A percentile compares a stretch with the other conserved stretches of the same genome.
These are phyloP conservation scores for Pelargonium citronellum DNA, from an alignment of 441 rosid species.

Conservation along the genomic window DNA sequence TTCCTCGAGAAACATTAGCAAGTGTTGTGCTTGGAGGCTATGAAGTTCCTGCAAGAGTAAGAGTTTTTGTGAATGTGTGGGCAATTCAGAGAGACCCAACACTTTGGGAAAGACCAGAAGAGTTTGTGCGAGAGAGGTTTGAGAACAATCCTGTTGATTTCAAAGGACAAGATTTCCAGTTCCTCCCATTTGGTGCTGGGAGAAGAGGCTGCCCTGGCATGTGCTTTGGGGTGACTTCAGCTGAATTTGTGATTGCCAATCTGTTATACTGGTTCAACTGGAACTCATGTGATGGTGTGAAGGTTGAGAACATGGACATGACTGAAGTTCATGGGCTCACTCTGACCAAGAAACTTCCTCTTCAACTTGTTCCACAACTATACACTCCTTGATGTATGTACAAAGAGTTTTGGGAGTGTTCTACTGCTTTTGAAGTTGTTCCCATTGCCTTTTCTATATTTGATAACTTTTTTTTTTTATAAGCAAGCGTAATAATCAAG, in stretches of 20 bases:
- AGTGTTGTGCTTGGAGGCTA: conserved; percentile 16
- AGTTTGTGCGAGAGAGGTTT: conserved; percentile 36
- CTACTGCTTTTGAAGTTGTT: too few species aligned
- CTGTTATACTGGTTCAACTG: conserved; percentile 31
- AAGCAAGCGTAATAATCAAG: too few species aligned
- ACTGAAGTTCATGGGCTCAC: conserved; percentile 14
- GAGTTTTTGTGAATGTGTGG: conserved; percentile 29
- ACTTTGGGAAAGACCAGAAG: conserved; percentile 29
- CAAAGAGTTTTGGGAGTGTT: background rate
- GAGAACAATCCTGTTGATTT: conserved; percentile 15
- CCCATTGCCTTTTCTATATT: too few species aligned
- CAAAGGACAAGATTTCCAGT: conserved; percentile 19
- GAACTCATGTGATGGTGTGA: conserved; percentile 15
- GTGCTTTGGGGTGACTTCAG: conserved; percentile 1
- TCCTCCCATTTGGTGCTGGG: conserved; percentile 27
- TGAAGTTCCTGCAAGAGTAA: conserved; percentile 25
- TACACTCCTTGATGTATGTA: background rate
- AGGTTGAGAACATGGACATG: conserved; percentile 26
- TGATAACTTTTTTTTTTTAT: too few species aligned
- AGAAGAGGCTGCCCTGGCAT: conserved; percentile 29
- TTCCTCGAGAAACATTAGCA: conserved; percentile 19
- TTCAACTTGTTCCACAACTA: conserved; percentile 20
- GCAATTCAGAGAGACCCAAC: conserved; percentile 36
- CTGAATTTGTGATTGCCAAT: conserved; percentile 24
- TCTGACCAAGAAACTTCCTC: conserved; percentile 22